phyloP scores from a whole-genome alignment of 2,329 filamentous ascomycete genomes.

The Thelonectria discophora region DNA sequence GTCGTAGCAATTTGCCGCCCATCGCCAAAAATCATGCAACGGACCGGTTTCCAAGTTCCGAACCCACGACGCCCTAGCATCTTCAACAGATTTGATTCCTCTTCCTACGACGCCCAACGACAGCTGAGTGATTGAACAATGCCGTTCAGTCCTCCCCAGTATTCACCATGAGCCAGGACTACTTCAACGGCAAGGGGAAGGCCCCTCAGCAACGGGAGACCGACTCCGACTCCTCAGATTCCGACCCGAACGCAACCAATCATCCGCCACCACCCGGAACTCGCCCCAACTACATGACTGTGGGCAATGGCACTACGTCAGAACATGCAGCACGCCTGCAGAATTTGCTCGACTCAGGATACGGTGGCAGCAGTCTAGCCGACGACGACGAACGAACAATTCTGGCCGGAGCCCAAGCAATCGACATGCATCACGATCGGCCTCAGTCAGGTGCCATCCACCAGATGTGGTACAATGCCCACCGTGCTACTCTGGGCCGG shows the following conservation, averaged over 20 bases:
- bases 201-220: slow-evolving; percentile 47
- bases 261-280: slow-evolving; percentile 43
- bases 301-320: slow-evolving; percentile 83
- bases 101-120: slow-evolving; percentile 32
- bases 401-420: slow-evolving; percentile 58
- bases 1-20: slow-evolving; percentile 44
- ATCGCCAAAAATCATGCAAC: slow-evolving; percentile 45
- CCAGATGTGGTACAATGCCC: slow-evolving; percentile 94
- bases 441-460: slow-evolving; percentile 83
- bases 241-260: slow-evolving; percentile 34
- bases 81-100: slow-evolving; percentile 31
- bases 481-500: slow-evolving; percentile 84
- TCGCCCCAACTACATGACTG: slow-evolving; percentile 81
- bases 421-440: slow-evolving; percentile 52
- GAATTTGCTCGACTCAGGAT: slow-evolving; percentile 88
- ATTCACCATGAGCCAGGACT: slow-evolving; percentile 68
- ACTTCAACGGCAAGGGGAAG: slow-evolving; percentile 65
- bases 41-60: slow-evolving; percentile 37
- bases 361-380: slow-evolving; percentile 83
- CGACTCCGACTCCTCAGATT: slow-evolving; percentile 38
- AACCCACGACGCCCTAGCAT: slow-evolving; percentile 23
- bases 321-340: slow-evolving; percentile 84
- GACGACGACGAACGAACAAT: slow-evolving; percentile 65
- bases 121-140: slow-evolving; percentile 42
- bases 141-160: slow-evolving; percentile 43